Evolutionary conservation across 768 basidiomycete genomes (phyloP), one percentile per base, ranked within the genome.

Genomic region (Coprinellus micaceus): DNA sequence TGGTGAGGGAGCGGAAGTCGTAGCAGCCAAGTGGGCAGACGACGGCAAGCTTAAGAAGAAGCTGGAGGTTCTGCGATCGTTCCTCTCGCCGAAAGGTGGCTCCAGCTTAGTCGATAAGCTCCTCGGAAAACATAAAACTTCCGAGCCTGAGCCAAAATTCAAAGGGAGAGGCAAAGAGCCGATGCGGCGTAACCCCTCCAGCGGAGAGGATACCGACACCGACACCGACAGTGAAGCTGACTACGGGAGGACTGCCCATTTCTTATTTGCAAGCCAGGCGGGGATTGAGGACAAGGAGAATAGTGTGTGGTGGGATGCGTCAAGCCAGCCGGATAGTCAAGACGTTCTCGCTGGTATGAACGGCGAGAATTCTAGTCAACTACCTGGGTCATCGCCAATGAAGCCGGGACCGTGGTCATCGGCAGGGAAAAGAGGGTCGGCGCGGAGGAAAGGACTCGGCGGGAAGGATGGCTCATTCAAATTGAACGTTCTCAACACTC

Each of bases 1-100:
- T 10, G 85, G 86, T 2, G 75, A 78, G 43, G 80, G 77, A 1
- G 76, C 76, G 0, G 67, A 58, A 30, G 53, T 64, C 3, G 64
- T 74, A 15, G 85, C 81, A 1, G 70, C 73, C 15, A 72, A 74
- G 37, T 88, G 86, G 86, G 81, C 77, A 0, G 81, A 82, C 26
- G 74, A 69, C 33, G 77, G 75, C 1, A 77, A 73, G 50, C 60
- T 78, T 51, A 62, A 69, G 36, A 68, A 67, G 54, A 84, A 78
- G 61, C 60, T 84, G 19, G 69, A 72, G 3, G 66, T 75, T 2
- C 67, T 87, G 58, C 72, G 70, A 43, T 66, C 67, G 17, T 81
- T 77, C 63, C 63, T 88, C 2, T 70, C 70, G 0, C 64, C 70
- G 17, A 56, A 60, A 33, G 70, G 75, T 36, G 72, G 67, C n/a